Base-by-base conservation (phyloP, 73 alveolate genomes). In the Breviolum minutum region DNA sequence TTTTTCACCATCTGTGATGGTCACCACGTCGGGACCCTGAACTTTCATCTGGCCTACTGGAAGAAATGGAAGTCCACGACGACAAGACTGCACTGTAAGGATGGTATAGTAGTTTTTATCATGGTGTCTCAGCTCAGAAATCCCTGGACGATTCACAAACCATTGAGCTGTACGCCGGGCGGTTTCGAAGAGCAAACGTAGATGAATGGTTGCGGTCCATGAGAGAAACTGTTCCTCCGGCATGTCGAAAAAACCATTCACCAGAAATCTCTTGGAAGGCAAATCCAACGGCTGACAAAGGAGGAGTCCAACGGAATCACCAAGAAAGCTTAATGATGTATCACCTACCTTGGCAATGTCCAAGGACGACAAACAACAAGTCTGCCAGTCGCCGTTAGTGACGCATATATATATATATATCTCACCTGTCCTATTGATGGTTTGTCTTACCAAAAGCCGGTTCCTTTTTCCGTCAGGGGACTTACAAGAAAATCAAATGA, bases 61-160 rank as follows among this genome's bases (percentile, higher is more conserved):
- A 10, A 80, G 29, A 8, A 80, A 19, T 16, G 89, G 69, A 11
- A 40, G 89, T 29, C 89, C 89, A 30, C 89, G 66, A 19, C 89
- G 89, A 29, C 89, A 40, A 0, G 89, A 80, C 89, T 80, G 70
- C 69, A 48, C 68, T 7, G 89, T 40, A 32, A 80, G 70, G 89
- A 80, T 8, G 27, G 14, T 30, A 40, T 80, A 80, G 70, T 40
- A 48, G 30, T 80, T 48, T 76, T 22, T 76, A 61, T 80, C 89
- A 8, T 10, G 86, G 63, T 8, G 63, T 9, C 86, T 22, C 19
- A 77, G 16, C 24, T 80, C 69, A 7, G 27, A 8, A 48, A 80
- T 80, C 40, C 89, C 68, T 10, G 68, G 68, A 4, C 89, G 27
- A 20, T 30, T 80, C 69, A 80, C 89, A 80, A 80, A 80, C 89